phyloP scores from a whole-genome alignment of 768 basidiomycete species.

The Atractiella rhizophila region DNA sequence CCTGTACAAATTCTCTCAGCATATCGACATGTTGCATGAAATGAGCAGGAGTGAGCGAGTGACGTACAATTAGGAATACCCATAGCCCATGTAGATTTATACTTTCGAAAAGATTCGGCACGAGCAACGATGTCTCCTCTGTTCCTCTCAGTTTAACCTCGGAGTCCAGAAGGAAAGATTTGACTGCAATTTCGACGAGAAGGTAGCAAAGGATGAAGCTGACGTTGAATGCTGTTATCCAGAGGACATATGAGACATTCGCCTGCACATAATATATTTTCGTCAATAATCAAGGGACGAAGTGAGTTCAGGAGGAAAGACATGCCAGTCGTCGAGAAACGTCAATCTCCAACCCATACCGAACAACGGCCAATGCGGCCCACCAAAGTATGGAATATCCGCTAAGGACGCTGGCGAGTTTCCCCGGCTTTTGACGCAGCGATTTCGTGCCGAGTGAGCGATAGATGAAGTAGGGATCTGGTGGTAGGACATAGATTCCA shows the following conservation, averaged over 20 bases:
- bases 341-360: conserved; percentile 13
- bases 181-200: conserved; percentile 41
- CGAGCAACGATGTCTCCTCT: conserved; percentile 21
- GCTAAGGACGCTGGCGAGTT: conserved; percentile 49
- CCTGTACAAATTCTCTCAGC: conserved; percentile 26
- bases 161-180: conserved; percentile 3
- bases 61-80: conserved; percentile 54
- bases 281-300: neutral
- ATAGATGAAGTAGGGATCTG: conserved; percentile 19
- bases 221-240: conserved; percentile 71
- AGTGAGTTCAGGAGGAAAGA: conserved; percentile 5
- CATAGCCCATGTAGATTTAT: conserved; percentile 56
- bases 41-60: neutral
- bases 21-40: neutral
- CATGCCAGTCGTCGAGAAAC: conserved; percentile 42
- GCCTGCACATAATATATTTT: conserved; percentile 28
- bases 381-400: conserved; percentile 62
- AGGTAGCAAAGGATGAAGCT: conserved; percentile 61
- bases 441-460: neutral
- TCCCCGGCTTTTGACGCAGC: conserved; percentile 22
- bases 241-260: conserved; percentile 66
- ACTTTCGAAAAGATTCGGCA: conserved; percentile 38
- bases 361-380: conserved; percentile 27
- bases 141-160: conserved; percentile 12
- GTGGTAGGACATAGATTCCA: conserved; percentile 56